Evolutionary conservation across 108 stramenopile genomes (phyloP), one percentile per base, ranked within the genome.

Genomic region (Conticribra weissflogii): DNA sequence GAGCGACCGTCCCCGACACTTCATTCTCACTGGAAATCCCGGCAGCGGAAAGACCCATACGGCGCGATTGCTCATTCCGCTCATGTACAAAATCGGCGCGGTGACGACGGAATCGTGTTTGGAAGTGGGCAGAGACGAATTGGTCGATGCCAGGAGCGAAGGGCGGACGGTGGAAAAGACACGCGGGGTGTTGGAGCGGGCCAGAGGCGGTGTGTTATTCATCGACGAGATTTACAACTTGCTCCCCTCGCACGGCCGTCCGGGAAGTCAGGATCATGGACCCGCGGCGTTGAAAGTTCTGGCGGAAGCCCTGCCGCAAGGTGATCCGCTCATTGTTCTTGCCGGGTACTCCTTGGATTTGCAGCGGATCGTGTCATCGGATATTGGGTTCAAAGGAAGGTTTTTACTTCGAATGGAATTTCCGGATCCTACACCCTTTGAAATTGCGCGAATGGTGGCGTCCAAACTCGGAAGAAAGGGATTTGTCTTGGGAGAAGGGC

Each of bases 41-140:
- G 97, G 97, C 16, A 89, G 89, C 28, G 96, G 96, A 27, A 97
- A 96, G 72, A 86, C 89, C 3, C 88, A 78, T 33, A 91, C 95
- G 15, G 92, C 96, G 5, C 69, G 83, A 2, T 55, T 95, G 2
- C 65, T 96, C 55, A 67, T 82, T n/a, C 71, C 81, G 0, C 74
- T 97, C 4, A 54, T 97, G 41, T 77, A 80, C 68, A 86, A 90
- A 55, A 90, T 96, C 49, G 92, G 92, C 15, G 86, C 81, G 2
- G 83, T 92, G n/a, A 63, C 77, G 18, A 84, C 49, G 3, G 79
- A 71, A 31, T 83, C 84, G 30, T 68, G 89, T 52, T 76, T 93
- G 31, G 81, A 82, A 47, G 83, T 72, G n/a, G 83, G 79, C 14
- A 65, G 95, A 28, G 81, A 83, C 29, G 91, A 91, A 24, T 71